These are phyloP conservation scores for Notholithocarpus densiflorus DNA, from an alignment of 306 rosid species.

Conservation along the genomic window DNA sequence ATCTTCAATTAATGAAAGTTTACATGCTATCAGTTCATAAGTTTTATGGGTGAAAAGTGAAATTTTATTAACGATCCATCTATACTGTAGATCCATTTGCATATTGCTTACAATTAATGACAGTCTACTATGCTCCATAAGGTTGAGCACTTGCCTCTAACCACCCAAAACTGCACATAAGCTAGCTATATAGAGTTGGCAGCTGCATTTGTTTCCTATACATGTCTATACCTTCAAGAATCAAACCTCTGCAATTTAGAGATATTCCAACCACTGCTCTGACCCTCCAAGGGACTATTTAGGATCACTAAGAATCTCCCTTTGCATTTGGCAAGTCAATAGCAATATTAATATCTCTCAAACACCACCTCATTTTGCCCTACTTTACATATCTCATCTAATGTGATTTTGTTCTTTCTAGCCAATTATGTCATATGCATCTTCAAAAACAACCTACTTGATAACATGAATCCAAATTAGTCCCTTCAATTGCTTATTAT, in stretches of 20 bases:
- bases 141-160: background rate
- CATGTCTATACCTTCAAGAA: background rate
- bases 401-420: background rate
- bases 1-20: background rate
- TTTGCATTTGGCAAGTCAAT: background rate
- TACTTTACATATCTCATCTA: no score
- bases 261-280: slow-evolving; percentile 5
- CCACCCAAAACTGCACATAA: slow-evolving; percentile 19
- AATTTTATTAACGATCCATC: background rate
- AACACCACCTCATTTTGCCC: background rate
- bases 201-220: slow-evolving; percentile 1
- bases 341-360: background rate
- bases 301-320: background rate
- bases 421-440: background rate
- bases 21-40: background rate
- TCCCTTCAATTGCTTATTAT: background rate
- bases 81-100: slow-evolving; percentile 14
- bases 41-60: background rate
- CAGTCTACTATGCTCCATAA: background rate
- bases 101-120: background rate
- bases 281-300: background rate
- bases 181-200: slow-evolving; percentile 3
- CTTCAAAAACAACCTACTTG: background rate
- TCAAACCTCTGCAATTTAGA: background rate
- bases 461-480: background rate